Evolutionary conservation across 2,329 filamentous ascomycete species (phyloP), one percentile per base, ranked within the genome.

Genomic region (Cercospora zeae-maydis): DNA sequence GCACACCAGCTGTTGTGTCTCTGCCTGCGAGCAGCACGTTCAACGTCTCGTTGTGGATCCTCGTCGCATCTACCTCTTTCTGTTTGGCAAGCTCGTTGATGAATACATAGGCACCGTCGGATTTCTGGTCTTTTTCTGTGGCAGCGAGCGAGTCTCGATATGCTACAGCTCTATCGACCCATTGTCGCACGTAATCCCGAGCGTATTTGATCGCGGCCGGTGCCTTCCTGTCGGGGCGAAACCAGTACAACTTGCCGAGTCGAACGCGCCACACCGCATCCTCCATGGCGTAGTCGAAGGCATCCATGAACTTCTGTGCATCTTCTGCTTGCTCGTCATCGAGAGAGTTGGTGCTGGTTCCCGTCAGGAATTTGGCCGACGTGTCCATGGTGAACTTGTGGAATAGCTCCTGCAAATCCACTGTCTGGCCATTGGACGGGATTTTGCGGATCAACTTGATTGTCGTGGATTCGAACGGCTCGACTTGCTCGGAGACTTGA

Each of bases 281-380:
- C 3, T 30, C 30, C 47, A 69, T 58, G n/a, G 58, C 60, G 14
- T 58, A 34, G 8, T 69, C 65, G 16, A 70, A 65, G 7, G 64
- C 63, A 16, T 64, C 34, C 8, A 58, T 56, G n/a, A 69, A 64
- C 10, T 42, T 19, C 13, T 56, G 39, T 3, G 57, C 61, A 21
- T 63, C 49, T n/a, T 62, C 65, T 3, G 47, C 58, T 8, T 60
- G 55, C 11, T 66, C 59, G 11, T 58, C 49, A n/a, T 58, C 54
- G 4, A 73, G 59, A 7, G 68, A 67, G 16, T 65, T 61, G 1
- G 67, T 67, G 24, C 67, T 68, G 42, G 84, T 77, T 4, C 88
- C 87, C 34, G 89, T 86, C 4, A 90, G 75, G 62, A 90, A 88
- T 39, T 87, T 85, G 0, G 86, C 89, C 0, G 86, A 84, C 0